Evolutionary conservation across 192 early-diverging fungal species (phyloP), one percentile per base, ranked within the genome.

Genomic region (Backusella macrospora): DNA sequence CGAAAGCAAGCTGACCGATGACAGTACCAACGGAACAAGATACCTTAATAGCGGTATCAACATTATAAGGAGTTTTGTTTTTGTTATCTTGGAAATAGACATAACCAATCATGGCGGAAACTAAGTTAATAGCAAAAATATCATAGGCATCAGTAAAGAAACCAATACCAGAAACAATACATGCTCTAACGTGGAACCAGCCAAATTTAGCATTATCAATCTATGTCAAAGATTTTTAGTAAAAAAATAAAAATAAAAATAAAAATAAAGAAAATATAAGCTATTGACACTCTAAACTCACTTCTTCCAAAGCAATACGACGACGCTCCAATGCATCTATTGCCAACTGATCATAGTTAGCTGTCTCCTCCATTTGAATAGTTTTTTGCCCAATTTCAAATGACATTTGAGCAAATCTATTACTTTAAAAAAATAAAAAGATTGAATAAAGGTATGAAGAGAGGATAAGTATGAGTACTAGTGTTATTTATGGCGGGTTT

Each of bases 141-240:
- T 98, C 96, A 81, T 97, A 97, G 12, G 95, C 91, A 78, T 98
- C 95, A 48, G 94, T 95, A 69, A 95, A 92, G 83, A 97, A 95
- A 69, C 94, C 92, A 29, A 92, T 86, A 70, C 90, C 91, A 13
- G 90, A 87, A 2, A 92, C 87, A 62, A 92, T 71, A 80, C 89
- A 91, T 37, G 91, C 86, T 59, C 88, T 87, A 77, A 92, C 81
- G 75, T 92, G 91, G 82, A 91, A 91, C 91, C 89, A 90, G 62
- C 87, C 87, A 68, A 93, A 92, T 78, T 91, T 88, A 18, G 88
- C 90, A 75, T 91, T 90, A 72, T 93, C 92, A 66, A 88, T 88
- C 84, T 81, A 74, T 45, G 52, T 26, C 10, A 23, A 9, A 26
- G 8, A 13, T 23, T 55, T 23, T 59, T 59, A 59, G 52, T 59